Evolutionary conservation across 306 rosid species (phyloP).

Genomic region (Phaseolus lunatus): DNA sequence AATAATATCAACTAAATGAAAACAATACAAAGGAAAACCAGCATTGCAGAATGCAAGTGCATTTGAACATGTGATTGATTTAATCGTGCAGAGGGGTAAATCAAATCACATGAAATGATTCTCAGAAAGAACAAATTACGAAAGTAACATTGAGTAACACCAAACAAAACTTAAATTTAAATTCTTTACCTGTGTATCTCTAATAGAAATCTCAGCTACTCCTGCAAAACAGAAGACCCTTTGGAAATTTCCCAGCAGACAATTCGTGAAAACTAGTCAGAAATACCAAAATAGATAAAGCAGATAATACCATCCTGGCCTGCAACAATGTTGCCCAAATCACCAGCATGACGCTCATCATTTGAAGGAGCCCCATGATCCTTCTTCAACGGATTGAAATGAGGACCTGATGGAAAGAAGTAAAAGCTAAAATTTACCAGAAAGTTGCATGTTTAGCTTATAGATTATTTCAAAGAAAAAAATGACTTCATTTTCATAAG

Average conservation of each 20-base stretch:
- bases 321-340: constrained; percentile 78
- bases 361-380: constrained; percentile 74
- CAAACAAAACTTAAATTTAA: not conserved
- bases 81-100: constrained; percentile 2
- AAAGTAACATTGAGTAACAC: not conserved
- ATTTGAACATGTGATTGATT: not conserved
- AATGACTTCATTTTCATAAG: not conserved
- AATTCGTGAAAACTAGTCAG: constrained; percentile 8
- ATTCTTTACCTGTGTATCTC: constrained; percentile 57
- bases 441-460: not conserved
- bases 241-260: constrained; percentile 1
- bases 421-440: not conserved
- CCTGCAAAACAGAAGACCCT: constrained; percentile 53
- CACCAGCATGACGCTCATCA: constrained; percentile 79
- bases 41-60: not conserved
- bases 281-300: constrained; percentile 20
- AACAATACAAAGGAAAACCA: not conserved
- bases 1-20: constrained; percentile 22
- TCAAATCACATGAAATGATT: constrained; percentile 1
- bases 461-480: not conserved
- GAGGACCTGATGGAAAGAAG: constrained; percentile 59
- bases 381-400: constrained; percentile 76
- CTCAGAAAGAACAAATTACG: not conserved
- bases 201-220: constrained; percentile 72
- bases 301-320: constrained; percentile 68